phyloP scores from a whole-genome alignment of 805 yeast species.

The Torulaspora microellipsoides region DNA sequence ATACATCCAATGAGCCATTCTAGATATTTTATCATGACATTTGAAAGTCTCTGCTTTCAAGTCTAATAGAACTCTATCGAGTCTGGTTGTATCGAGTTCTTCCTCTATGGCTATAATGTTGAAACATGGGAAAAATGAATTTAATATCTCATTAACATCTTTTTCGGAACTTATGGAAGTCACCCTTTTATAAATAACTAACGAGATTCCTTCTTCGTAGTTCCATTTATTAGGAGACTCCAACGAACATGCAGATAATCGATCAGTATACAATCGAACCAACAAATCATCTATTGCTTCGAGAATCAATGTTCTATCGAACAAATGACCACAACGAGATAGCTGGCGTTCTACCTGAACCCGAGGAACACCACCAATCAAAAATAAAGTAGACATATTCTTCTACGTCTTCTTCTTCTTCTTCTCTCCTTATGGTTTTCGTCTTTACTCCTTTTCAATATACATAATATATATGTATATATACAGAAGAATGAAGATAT shows the following conservation, averaged over 20 bases:
- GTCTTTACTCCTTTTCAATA: too few relatives aligned
- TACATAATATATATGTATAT: too few relatives aligned
- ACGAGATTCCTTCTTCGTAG: conserved; percentile 26
- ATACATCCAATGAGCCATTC: conserved; percentile 33
- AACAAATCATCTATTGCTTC: conserved; percentile 16
- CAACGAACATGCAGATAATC: conserved; percentile 12
- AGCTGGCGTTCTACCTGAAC: not conserved
- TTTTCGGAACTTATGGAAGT: conserved; percentile 8
- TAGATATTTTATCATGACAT: conserved; percentile 20
- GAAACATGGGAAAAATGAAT: conserved; percentile 25
- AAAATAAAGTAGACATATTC: conserved; percentile 18
- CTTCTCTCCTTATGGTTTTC: too few relatives aligned
- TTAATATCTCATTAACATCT: conserved; percentile 15
- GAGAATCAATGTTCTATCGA: conserved; percentile 11
- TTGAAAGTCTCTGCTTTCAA: conserved; percentile 6
- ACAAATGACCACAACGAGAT: conserved; percentile 2
- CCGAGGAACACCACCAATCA: conserved; percentile 7
- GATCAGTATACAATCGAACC: conserved; percentile 19
- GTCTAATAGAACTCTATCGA: not conserved
- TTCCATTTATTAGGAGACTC: conserved; percentile 9
- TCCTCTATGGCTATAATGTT: conserved; percentile 21
- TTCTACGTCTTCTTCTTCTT: too few relatives aligned
- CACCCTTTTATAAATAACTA: conserved; percentile 16
- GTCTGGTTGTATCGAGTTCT: conserved; percentile 1
- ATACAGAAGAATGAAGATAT: too few relatives aligned